Conservation (phyloP, 345 rosid species). For the Eucalyptus lansdowneana region DNA sequence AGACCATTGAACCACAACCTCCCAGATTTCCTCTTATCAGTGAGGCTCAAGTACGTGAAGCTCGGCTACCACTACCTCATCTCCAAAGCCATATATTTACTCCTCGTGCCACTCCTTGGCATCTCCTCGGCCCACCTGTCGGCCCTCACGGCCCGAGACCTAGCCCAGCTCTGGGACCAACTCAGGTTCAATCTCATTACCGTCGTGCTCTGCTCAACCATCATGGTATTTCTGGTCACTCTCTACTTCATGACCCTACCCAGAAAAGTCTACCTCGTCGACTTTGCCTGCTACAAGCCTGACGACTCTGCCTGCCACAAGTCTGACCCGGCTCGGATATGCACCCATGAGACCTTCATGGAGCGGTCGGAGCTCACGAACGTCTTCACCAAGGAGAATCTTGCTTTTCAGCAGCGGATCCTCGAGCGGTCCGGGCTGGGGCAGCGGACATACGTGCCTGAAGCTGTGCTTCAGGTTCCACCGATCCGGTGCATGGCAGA, state of each 20-base stretch:
- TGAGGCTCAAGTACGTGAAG: conserved; percentile 17
- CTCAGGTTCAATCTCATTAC: not conserved
- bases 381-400: conserved; percentile 5
- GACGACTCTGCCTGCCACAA: conserved; percentile 10
- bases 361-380: not conserved
- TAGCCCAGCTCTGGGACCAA: not conserved
- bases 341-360: not conserved
- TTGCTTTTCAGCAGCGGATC: conserved; percentile 14
- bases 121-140: not conserved
- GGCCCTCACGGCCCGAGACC: not conserved
- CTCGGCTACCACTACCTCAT: conserved; percentile 24
- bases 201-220: not conserved
- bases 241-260: conserved; percentile 5
- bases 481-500: conserved; percentile 1
- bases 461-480: not conserved
- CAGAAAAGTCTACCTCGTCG: conserved; percentile 10
- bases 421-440: conserved; percentile 23
- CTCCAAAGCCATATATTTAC: conserved; percentile 10
- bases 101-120: not conserved
- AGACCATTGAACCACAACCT: not conserved
- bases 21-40: conserved; percentile 5
- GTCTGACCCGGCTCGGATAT: conserved; percentile 3
- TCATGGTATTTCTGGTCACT: not conserved
- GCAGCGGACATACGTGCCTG: conserved; percentile 1
- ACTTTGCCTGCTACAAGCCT: conserved; percentile 20